Base-by-base conservation (phyloP, 2,329 filamentous ascomycete genomes). In the Penicillium paneum region DNA sequence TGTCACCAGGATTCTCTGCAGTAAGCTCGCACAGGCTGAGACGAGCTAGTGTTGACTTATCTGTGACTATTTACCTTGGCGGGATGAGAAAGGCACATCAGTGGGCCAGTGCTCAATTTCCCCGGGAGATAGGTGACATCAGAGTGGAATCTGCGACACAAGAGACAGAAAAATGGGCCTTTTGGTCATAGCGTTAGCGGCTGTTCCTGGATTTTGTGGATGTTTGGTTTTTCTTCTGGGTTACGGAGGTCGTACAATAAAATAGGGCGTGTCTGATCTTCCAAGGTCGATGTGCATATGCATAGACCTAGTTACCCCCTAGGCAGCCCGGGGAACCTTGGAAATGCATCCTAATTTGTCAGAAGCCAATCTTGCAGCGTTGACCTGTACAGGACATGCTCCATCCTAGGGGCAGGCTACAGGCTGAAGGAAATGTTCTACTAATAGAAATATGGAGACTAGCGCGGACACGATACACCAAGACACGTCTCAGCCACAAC, bases 381-480 rank as follows among this genome's bases (percentile, higher is more conserved):
- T 38, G 49, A 47, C 28, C 24, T 51, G 49, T 39, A 29, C 32
- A 32, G 5, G 8, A 38, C 24, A 49, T 39, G 38, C 12, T 24
- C 36, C 43, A 41, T 47, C 17, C 42, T 19, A 35, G 43, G 44
- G 50, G 50, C 19, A 15, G 21, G 6, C 11, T 40, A 31, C 35
- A 49, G 46, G 28, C 15, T 32, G 12, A 39, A 44, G 38, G 49
- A 21, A 35, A 40, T 55, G 56, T 64, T 61, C 60, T 62, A 61
- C 60, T 61, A 63, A 63, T 64, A 64, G 60, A 55, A 61, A 56
- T 57, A 57, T 57, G 57, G 62, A 63, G 56, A 51, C 60, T 63
- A 64, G 62, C 50, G 60, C 35, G 49, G 17, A 55, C 46, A 53
- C 62, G 60, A 64, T 63, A 61, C 60, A 60, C 49, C 54, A 54